Evolutionary conservation across 1,284 basidiomycete genomes (phyloP), one percentile per base, ranked within the genome.

Genomic region (Austropuccinia psidii): DNA sequence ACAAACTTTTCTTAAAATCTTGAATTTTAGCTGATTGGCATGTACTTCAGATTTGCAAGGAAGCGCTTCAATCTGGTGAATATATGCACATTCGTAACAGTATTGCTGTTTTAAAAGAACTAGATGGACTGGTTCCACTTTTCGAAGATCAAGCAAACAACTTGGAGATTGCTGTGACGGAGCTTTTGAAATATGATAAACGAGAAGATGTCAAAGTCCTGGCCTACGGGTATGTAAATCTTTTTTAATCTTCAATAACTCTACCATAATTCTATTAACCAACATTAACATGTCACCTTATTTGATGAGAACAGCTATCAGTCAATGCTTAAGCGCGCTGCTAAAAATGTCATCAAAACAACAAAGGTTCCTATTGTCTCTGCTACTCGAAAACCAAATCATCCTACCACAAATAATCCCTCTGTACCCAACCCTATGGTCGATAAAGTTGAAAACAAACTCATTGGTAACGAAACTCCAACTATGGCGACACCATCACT

Each of bases 81-180:
- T 96, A 93, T 80, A 93, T 95, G 89, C 91, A 92, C 78, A 89
- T 95, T 73, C 93, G 93, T 81, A 97, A 97, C 79, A 86, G 90
- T 13, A 89, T 96, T 79, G 86, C 93, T 55, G 88, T 96, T 29
- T 84, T 94, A 74, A 91, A 93, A 77, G 90, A 94, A 80, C 86
- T 97, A 39, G 85, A 94, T 54, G 88, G 90, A 1, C 88, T 89
- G 60, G 95, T 93, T 82, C 94, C 94, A 19, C 79, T 90, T 37
- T 85, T 87, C 55, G 82, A 86, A 21, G 85, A 75, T 5, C 78
- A 82, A 47, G 83, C 82, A n/a, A 79, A 83, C 8, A 83, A 81
- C 24, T 84, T 97, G 58, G 85, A 88, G 76, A 82, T 80, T 24
- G 85, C 86, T 2, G 85, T 95, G 75, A 86, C 89, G 77, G 84